Evolutionary conservation across 1,284 basidiomycete genomes (phyloP), one percentile per base, ranked within the genome.

Genomic region (Moniliophthora roreri): DNA sequence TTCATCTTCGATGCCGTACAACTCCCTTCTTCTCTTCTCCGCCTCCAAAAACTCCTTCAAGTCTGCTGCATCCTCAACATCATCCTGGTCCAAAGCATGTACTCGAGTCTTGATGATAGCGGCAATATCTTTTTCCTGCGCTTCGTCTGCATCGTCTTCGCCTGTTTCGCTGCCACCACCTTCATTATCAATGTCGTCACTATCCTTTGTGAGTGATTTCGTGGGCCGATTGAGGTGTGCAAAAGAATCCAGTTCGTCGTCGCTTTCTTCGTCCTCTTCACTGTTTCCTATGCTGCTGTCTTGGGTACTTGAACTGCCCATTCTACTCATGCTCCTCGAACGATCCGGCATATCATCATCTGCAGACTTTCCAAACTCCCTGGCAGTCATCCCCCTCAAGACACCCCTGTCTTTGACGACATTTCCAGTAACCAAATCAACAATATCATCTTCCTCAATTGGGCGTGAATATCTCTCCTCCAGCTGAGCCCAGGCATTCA

Each of bases 381-480:
- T 66, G 40, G 67, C 69, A 37, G 63, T 60, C 16, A 75, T 66
- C 11, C 67, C 66, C 44, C 80, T 77, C 38, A 87, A 69, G 5
- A 87, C 76, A 2, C 89, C 89, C 53, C 85, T 79, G 64, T 91
- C 85, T 61, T 80, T 81, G 51, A 87, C 69, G 37, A 91, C 72
- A 51, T 77, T 66, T 18, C 74, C 77, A 7, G 80, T 81, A 46
- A 72, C 69, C 2, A 91, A 67, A 63, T 91, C 84, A 34, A 91
- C 75, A 47, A 90, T 84, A 62, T 91, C 89, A 66, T 91, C 88
- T 61, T 90, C 82, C 58, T 89, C 86, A 24, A 89, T 69, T 37
- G 76, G 74, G 48, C 80, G 76, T 35, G 78, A 76, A 63, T 89
- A 87, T 39, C 84, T 79, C 41, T 84, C 81, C 2, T 78, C 86